Percentiles rank a stretch among this genome's conserved stretches.
These are phyloP conservation scores for Tuctoria greenei DNA, from an alignment of 176 grass and related monocot species.

Conservation along the genomic window DNA sequence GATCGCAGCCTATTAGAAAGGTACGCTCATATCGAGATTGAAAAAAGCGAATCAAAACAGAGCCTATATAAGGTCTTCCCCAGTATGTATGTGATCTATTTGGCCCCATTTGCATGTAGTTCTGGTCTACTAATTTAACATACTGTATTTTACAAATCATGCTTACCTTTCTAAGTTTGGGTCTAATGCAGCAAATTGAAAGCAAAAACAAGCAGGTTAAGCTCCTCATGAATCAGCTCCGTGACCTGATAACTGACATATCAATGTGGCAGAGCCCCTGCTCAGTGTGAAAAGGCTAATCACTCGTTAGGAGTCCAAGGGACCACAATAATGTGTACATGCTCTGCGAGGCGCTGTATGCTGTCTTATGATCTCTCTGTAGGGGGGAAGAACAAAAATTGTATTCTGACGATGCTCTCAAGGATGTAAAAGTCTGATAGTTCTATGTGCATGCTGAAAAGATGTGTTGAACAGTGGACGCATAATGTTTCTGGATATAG, in stretches of 20 bases:
- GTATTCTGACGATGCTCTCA: neutral
- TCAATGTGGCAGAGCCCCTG: constrained; percentile 97
- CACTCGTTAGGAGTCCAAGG: neutral
- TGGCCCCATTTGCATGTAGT: neutral
- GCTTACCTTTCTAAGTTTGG: constrained; percentile 19
- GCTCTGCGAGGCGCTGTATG: neutral
- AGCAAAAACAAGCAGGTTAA: constrained; percentile 79
- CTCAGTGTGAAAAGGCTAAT: constrained; percentile 42
- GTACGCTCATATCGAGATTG: too few species aligned
- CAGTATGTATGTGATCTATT: constrained; percentile 11
- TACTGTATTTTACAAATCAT: neutral
- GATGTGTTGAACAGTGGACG: neutral
- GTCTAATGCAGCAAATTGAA: constrained; percentile 82
- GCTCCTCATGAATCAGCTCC: constrained; percentile 76
- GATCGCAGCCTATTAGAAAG: too few species aligned
- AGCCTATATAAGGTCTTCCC: neutral
- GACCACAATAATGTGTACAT: neutral
- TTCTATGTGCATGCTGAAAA: neutral
- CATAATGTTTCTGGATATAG: neutral
- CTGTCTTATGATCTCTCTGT: neutral
- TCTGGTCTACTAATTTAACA: neutral
- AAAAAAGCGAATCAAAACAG: too few species aligned
- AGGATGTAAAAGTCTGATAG: neutral
- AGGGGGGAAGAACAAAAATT: neutral
- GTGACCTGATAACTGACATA: constrained; percentile 75